Evolutionary conservation across 805 yeast genomes (phyloP).

Genomic region (Teunomyces funiuensis): DNA sequence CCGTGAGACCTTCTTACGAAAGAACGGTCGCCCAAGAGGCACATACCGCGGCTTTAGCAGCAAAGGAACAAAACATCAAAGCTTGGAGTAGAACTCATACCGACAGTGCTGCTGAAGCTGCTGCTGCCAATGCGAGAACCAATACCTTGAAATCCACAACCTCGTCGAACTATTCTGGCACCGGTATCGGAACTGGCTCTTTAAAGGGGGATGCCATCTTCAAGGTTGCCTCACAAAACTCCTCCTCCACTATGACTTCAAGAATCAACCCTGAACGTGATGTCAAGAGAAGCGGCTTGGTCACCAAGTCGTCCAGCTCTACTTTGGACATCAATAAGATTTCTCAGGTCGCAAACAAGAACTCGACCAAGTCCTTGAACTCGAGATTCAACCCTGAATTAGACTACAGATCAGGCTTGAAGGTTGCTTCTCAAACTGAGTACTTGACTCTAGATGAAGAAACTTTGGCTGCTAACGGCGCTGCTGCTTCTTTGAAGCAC

Average conservation of each 20-base stretch:
- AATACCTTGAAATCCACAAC: slow-evolving; percentile 13
- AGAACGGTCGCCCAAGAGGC: slow-evolving; percentile 61
- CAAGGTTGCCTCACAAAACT: slow-evolving; percentile 36
- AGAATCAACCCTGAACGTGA: slow-evolving; percentile 45
- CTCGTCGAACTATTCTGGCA: slow-evolving; percentile 9
- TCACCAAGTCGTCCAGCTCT: slow-evolving; percentile 21
- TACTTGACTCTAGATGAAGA: slow-evolving; percentile 42
- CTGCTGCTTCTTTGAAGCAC: slow-evolving; percentile 51
- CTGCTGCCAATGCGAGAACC: slow-evolving; percentile 36
- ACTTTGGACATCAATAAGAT: slow-evolving; percentile 36
- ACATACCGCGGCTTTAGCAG: slow-evolving; percentile 60
- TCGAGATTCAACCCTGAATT: slow-evolving; percentile 43
- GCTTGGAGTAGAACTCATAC: slow-evolving; percentile 49
- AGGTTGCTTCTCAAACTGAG: slow-evolving; percentile 22
- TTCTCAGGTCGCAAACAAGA: slow-evolving; percentile 34
- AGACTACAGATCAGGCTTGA: slow-evolving; percentile 42
- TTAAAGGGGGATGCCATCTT: slow-evolving; percentile 31
- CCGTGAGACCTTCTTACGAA: slow-evolving; percentile 61
- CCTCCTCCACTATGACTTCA: slow-evolving; percentile 44
- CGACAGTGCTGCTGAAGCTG: slow-evolving; percentile 50
- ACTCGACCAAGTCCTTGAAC: slow-evolving; percentile 39
- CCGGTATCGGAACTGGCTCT: slow-evolving; percentile 31
- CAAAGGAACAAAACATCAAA: slow-evolving; percentile 41
- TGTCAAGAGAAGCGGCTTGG: slow-evolving; percentile 35
- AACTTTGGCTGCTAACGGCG: slow-evolving; percentile 55